phyloP scores from a whole-genome alignment of 208 protist genomes.

The Phytomonas francai region DNA sequence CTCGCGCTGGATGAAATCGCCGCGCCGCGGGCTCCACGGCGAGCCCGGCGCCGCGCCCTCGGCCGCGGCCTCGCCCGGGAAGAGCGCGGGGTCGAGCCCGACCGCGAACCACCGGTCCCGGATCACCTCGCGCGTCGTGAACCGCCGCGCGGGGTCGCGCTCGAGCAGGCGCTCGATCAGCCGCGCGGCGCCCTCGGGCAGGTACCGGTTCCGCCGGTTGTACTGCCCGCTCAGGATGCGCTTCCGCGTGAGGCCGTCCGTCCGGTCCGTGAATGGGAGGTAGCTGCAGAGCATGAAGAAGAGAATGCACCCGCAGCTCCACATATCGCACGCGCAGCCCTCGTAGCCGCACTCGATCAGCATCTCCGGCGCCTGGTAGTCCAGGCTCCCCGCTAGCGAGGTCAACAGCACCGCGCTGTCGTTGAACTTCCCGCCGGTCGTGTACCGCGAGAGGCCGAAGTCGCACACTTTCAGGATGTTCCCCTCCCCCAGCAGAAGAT shows the following conservation, averaged over 20 bases:
- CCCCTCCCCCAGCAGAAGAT: slow-evolving; percentile 78
- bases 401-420: slow-evolving; percentile 68
- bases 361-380: slow-evolving; percentile 89
- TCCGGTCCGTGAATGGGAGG: slow-evolving; percentile 93
- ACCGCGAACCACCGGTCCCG: slow-evolving; percentile 78
- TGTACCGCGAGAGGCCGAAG: slow-evolving; percentile 90
- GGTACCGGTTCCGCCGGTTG: slow-evolving; percentile 75
- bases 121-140: slow-evolving; percentile 66
- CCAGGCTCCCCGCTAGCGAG: slow-evolving; percentile 80
- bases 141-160: slow-evolving; percentile 47
- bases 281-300: slow-evolving; percentile 97
- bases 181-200: slow-evolving; percentile 53
- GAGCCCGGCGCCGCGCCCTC: neutral
- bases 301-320: slow-evolving; percentile 96
- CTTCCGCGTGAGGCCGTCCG: slow-evolving; percentile 78
- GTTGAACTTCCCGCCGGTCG: slow-evolving; percentile 52
- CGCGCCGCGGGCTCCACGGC: neutral
- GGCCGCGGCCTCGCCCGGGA: slow-evolving; percentile 29
- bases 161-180: slow-evolving; percentile 74
- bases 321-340: slow-evolving; percentile 93
- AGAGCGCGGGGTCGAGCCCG: slow-evolving; percentile 53
- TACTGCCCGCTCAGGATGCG: slow-evolving; percentile 81
- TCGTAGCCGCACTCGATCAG: slow-evolving; percentile 88
- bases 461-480: slow-evolving; percentile 88
- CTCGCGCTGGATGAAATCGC: slow-evolving; percentile 68